Evolutionary conservation across 441 rosid genomes (phyloP).

Genomic region (Erysimum pusillum): DNA sequence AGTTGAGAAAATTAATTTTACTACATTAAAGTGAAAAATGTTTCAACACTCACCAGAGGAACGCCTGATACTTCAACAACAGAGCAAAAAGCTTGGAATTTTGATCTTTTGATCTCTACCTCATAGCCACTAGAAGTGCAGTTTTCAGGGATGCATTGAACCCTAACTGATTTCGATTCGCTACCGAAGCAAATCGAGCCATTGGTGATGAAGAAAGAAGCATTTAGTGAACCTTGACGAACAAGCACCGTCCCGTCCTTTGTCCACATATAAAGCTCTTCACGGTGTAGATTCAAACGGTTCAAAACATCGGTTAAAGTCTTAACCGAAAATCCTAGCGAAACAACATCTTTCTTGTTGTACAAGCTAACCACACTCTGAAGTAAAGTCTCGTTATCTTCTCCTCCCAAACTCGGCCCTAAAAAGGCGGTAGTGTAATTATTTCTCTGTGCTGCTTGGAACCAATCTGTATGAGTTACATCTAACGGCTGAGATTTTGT

Average conservation of each 20-base stretch:
- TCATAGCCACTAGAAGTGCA: conserved; percentile 15
- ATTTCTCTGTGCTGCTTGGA: conserved; percentile 50
- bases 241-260: conserved; percentile 48
- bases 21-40: not conserved
- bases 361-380: conserved; percentile 49
- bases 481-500: conserved; percentile 28
- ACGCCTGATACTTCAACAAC: conserved; percentile 41
- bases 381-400: conserved; percentile 47
- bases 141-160: conserved; percentile 46
- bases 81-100: conserved; percentile 49
- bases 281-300: conserved; percentile 53
- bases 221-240: conserved; percentile 38
- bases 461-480: conserved; percentile 50
- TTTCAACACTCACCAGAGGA: conserved; percentile 41
- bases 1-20: conserved; percentile 5
- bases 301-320: conserved; percentile 44
- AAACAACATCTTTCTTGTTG: conserved; percentile 56
- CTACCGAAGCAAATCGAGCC: conserved; percentile 35
- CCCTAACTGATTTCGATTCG: not conserved
- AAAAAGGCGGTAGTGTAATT: conserved; percentile 49
- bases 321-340: conserved; percentile 60
- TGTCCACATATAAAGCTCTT: conserved; percentile 60
- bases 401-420: conserved; percentile 53
- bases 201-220: conserved; percentile 36
- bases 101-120: conserved; percentile 37